Evolutionary conservation across 176 grass and related monocot species (phyloP), one percentile per base, ranked within the genome.

Genomic region (Triticum turgidum): DNA sequence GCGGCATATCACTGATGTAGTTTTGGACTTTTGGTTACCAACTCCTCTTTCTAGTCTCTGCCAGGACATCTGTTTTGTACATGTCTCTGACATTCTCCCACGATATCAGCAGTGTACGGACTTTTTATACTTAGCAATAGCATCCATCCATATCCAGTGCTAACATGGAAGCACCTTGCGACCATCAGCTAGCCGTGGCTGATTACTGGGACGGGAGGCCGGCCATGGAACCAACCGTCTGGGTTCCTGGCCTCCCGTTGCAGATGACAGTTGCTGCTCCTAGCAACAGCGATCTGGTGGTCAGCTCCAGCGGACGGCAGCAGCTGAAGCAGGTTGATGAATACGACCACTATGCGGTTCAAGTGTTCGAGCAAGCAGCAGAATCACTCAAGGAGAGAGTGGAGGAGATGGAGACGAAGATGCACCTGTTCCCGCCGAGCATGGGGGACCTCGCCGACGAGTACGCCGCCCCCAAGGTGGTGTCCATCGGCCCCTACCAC

Each of bases 401-500:
- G 4, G 72, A 29, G 11, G 2, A 18, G 12, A 51, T 75, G 72
- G 24, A 75, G 2, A 30, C 3, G 7, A 75, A 75, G 42, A 75
- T 75, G n/a, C 72, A 75, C 24, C 42, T 29, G 42, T 75, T 75
- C 42, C 72, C 72, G 9, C 12, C 42, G 6, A 75, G 42, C 42
- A 49, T 75, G 42, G 24, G 27, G 3, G 72, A 51, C 45, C 72
- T 75, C 24, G 22, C 12, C 13, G 42, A 14, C 6, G 1, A 18
- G 1, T 75, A 75, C 25, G 42, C 24, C 13, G 24, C 13, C 72
- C 72, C 72, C 6, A 51, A 18, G 24, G 41, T 75, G 6, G 72
- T 75, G 72, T 51, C 72, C 72, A 51, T 75, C 3, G 72, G 72
- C 42, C 72, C 72, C 1, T 75, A 75, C 72, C 72, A 75, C 72